Evolutionary conservation across 78 protist species (phyloP).

Genomic region (Trichosphaerium sp.): DNA sequence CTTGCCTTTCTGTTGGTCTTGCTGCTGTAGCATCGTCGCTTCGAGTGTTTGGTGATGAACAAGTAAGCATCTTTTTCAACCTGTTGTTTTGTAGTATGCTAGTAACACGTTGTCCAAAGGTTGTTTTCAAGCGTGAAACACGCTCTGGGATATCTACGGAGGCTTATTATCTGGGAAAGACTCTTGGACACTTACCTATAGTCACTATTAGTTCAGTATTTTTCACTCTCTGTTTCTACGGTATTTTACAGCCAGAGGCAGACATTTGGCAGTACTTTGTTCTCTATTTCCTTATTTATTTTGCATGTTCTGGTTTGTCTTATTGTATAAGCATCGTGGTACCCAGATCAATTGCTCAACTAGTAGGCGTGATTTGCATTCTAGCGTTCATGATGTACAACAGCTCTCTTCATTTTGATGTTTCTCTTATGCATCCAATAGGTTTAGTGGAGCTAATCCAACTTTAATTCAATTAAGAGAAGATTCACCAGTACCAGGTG

Average conservation of each 20-base stretch:
- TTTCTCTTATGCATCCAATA: not conserved
- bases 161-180: slow-evolving; percentile 1
- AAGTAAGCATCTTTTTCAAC: not conserved
- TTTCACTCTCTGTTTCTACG: not conserved
- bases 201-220: not conserved
- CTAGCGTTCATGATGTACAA: not conserved
- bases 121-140: slow-evolving; percentile 2
- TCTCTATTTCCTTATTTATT: not conserved
- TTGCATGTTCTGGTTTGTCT: slow-evolving; percentile 6
- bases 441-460: not conserved
- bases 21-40: not conserved
- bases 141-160: not conserved
- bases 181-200: not conserved
- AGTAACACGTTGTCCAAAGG: not conserved
- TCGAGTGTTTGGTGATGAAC: not conserved
- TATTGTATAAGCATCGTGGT: not conserved
- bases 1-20: not conserved
- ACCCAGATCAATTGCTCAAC: not conserved
- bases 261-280: not conserved
- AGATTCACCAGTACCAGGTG: not conserved
- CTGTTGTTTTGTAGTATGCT: not conserved
- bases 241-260: not conserved
- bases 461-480: not conserved
- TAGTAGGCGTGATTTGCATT: not conserved
- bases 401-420: not conserved